Evolutionary conservation across 305 asterid genomes (phyloP).

Genomic region (Fraxinus sp.): DNA sequence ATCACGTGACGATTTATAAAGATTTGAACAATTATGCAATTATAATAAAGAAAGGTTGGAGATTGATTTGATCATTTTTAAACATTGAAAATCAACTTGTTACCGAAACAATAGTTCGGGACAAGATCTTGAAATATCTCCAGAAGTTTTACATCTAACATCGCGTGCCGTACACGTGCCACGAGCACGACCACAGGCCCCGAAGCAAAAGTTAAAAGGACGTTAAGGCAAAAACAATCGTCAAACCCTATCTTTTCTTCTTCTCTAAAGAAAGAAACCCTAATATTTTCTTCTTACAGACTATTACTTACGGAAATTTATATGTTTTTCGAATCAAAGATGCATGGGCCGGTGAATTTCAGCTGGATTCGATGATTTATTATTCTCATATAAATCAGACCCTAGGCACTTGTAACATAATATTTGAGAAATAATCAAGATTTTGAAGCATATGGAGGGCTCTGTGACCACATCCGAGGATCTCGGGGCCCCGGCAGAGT

Average conservation of each 20-base stretch:
- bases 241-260: constrained; percentile 51
- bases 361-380: constrained; percentile 46
- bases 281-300: constrained; percentile 20
- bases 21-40: neutral
- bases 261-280: constrained; percentile 44
- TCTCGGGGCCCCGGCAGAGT: constrained; percentile 64
- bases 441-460: constrained; percentile 53
- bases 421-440: constrained; percentile 16
- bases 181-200: neutral
- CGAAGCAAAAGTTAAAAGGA: constrained; percentile 19
- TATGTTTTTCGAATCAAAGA: constrained; percentile 27
- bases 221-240: constrained; percentile 27
- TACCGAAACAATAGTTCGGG: neutral
- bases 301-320: constrained; percentile 32
- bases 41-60: neutral
- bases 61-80: neutral
- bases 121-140: neutral
- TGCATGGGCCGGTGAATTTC: constrained; percentile 23
- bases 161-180: constrained; percentile 41
- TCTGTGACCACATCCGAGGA: constrained; percentile 54
- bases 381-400: constrained; percentile 17
- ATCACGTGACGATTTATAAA: neutral
- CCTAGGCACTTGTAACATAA: constrained; percentile 25
- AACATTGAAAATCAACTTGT: neutral
- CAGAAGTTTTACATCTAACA: neutral